Evolutionary conservation across 73 alveolate genomes (phyloP), one percentile per base, ranked within the genome.

Genomic region (Urostyla sp.): DNA sequence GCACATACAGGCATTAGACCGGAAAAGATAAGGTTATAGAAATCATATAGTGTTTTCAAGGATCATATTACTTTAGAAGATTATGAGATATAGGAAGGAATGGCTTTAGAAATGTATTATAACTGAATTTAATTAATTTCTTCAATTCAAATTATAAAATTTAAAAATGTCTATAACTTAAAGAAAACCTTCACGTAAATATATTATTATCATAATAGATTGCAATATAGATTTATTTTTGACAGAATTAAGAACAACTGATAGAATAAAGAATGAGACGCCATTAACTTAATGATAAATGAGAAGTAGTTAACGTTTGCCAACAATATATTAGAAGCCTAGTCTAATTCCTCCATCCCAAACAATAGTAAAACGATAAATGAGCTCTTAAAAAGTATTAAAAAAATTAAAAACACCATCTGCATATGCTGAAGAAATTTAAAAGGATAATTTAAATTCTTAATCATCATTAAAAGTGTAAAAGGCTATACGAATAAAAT

Each of bases 41-140:
- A 95, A 67, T 75, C 92, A 84, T 91, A 95, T 91, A 83, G 52
- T 53, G 84, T 91, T 7, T 95, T 84, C 91, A 95, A 95, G 86
- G 99, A 94, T 81, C 97, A 93, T 72, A 93, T 93, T 55, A 95
- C 98, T 23, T 57, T 95, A 34, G 99, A 93, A 56, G 99, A 95
- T 85, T 95, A 95, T 44, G 99, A 95, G 85, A 88, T 93, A 40
- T 85, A 91, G 23, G 97, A 95, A 66, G 99, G 97, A 8, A 85
- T 92, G 95, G 80, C 90, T 32, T 50, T 94, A 31, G 98, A 94
- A 48, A 92, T 94, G 97, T 94, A 94, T 84, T 94, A 94, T 69
- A 92, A 94, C 81, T 94, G 88, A 85, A 15, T 31, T 27, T 43
- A 8, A 10, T 6, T 27, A 26, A 24, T 55, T 6, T 18, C 0